A percentile compares a stretch with the other conserved stretches of the same genome.
Conservation (phyloP, 257 asterid species). For the Jacaranda copaia region DNA sequence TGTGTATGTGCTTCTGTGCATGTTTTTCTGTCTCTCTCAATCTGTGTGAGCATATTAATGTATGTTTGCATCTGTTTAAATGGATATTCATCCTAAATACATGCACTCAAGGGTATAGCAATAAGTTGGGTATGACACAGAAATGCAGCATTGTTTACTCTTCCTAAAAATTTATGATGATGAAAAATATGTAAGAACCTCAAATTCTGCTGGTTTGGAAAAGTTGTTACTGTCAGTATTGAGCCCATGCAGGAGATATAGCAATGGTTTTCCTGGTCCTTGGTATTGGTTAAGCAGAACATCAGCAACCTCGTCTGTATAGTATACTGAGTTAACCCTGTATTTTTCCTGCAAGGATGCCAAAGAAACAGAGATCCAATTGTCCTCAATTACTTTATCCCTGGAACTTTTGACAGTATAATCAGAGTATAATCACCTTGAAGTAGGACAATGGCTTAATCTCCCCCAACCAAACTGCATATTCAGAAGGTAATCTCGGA, state of each 20-base stretch:
- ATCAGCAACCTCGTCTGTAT: slow-evolving; percentile 76
- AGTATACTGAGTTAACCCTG: slow-evolving; percentile 64
- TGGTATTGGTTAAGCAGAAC: slow-evolving; percentile 64
- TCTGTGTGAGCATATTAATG: background rate
- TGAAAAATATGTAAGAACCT: slow-evolving; percentile 55
- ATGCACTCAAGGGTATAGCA: slow-evolving; percentile 14
- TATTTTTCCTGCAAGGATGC: slow-evolving; percentile 69
- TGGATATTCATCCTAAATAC: background rate
- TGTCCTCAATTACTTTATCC: slow-evolving; percentile 21
- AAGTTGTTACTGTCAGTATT: slow-evolving; percentile 87
- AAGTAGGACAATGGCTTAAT: slow-evolving; percentile 78
- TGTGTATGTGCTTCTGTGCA: background rate
- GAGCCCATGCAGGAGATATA: slow-evolving; percentile 90
- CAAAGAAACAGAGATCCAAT: slow-evolving; percentile 34
- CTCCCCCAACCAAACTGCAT: slow-evolving; percentile 96
- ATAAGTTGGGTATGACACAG: slow-evolving; percentile 18
- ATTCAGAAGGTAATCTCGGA: slow-evolving; percentile 85
- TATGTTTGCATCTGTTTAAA: background rate
- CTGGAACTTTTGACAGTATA: slow-evolving; percentile 24
- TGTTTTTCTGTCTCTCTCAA: background rate
- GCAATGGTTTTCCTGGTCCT: slow-evolving; percentile 75
- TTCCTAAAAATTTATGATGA: slow-evolving; percentile 25
- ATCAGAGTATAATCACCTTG: slow-evolving; percentile 60
- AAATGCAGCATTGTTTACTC: slow-evolving; percentile 18
- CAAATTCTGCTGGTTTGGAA: slow-evolving; percentile 85